These are phyloP conservation scores for Castanospermum australe DNA, from an alignment of 306 rosid species.

Conservation along the genomic window DNA sequence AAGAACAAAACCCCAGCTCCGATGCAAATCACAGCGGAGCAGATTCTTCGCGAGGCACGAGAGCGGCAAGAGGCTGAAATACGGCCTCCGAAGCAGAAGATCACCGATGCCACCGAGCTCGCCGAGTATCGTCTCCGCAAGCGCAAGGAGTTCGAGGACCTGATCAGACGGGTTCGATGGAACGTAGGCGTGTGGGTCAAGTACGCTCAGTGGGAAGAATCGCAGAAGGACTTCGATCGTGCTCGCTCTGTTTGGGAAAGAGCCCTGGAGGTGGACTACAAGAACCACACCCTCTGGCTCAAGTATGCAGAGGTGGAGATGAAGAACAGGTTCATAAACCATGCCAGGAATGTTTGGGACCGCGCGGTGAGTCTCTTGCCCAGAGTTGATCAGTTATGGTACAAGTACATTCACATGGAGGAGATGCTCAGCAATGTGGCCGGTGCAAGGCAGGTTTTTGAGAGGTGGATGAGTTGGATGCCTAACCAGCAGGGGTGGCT, in stretches of 20 bases:
- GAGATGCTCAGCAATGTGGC: slow-evolving; percentile 81
- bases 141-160: slow-evolving; percentile 85
- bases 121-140: slow-evolving; percentile 87
- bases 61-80: slow-evolving; percentile 94
- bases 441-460: slow-evolving; percentile 82
- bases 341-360: slow-evolving; percentile 90
- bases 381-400: slow-evolving; percentile 83
- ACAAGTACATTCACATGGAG: slow-evolving; percentile 95
- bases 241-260: slow-evolving; percentile 95
- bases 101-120: slow-evolving; percentile 77
- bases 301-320: slow-evolving; percentile 94
- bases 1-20: slow-evolving; percentile 95
- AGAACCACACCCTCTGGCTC: slow-evolving; percentile 87
- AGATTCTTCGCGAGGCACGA: slow-evolving; percentile 88
- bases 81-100: slow-evolving; percentile 87
- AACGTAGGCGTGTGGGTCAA: slow-evolving; percentile 81
- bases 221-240: slow-evolving; percentile 81
- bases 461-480: slow-evolving; percentile 94
- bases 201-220: slow-evolving; percentile 90
- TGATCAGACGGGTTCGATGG: slow-evolving; percentile 86
- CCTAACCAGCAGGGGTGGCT: slow-evolving; percentile 92
- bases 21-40: slow-evolving; percentile 86
- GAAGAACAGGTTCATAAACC: slow-evolving; percentile 87
- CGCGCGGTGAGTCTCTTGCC: slow-evolving; percentile 80
- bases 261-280: slow-evolving; percentile 81